Evolutionary conservation across 371 early-diverging fungal genomes (phyloP).

Genomic region (Nematocida ausubeli): DNA sequence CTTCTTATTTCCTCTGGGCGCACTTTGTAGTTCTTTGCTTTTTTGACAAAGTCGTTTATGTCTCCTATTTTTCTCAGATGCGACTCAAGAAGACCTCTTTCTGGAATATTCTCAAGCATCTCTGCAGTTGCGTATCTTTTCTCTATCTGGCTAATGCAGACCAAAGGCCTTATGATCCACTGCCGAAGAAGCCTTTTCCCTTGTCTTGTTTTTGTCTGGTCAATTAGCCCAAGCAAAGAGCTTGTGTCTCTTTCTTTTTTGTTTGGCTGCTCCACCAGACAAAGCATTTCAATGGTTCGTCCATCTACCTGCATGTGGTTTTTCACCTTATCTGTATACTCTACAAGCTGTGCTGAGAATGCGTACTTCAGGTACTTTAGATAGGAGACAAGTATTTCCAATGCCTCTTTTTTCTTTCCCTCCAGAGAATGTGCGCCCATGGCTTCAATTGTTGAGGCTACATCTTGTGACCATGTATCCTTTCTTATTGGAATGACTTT

Average conservation of each 20-base stretch:
- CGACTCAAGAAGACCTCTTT: conserved; percentile 56
- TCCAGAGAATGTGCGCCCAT: neutral
- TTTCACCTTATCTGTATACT: neutral
- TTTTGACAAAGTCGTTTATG: conserved; percentile 79
- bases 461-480: conserved; percentile 21
- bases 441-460: neutral
- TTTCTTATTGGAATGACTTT: conserved; percentile 66
- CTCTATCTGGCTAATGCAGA: conserved; percentile 73
- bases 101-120: conserved; percentile 70
- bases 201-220: conserved; percentile 63
- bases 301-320: conserved; percentile 43
- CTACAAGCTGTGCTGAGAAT: conserved; percentile 2
- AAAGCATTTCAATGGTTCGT: conserved; percentile 42
- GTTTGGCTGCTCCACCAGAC: neutral
- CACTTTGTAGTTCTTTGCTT: conserved; percentile 78
- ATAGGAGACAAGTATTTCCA: conserved; percentile 29
- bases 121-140: conserved; percentile 80
- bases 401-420: neutral
- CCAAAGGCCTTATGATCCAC: conserved; percentile 87
- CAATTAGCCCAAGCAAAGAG: conserved; percentile 12
- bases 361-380: conserved; percentile 42
- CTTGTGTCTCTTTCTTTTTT: neutral
- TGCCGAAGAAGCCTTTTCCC: conserved; percentile 74
- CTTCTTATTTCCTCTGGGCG: conserved; percentile 69
- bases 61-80: conserved; percentile 74